Evolutionary conservation across 805 yeast genomes (phyloP).

Genomic region (Jamesozyma spencerorum): DNA sequence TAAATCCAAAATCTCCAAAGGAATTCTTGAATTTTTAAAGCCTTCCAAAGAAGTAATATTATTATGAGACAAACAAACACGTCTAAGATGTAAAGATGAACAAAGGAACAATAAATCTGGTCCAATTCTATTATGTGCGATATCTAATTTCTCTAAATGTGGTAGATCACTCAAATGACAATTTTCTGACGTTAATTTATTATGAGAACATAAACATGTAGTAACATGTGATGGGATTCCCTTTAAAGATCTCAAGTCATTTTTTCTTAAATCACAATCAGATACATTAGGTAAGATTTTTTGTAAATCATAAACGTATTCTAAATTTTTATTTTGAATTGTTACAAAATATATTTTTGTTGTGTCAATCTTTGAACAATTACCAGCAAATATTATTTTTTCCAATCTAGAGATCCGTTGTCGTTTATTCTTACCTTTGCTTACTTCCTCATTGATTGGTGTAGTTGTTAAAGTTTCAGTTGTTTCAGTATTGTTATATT

Average conservation of each 20-base stretch:
- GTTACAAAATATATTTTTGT: neutral
- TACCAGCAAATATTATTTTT: neutral
- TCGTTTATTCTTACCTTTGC: too few relatives aligned
- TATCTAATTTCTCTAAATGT: constrained; percentile 5
- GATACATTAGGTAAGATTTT: constrained; percentile 16
- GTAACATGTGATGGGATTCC: constrained; percentile 16
- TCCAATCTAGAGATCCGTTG: neutral
- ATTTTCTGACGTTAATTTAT: constrained; percentile 2
- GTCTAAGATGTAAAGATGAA: constrained; percentile 13
- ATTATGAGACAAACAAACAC: constrained; percentile 18
- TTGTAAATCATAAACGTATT: constrained; percentile 15
- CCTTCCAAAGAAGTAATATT: constrained; percentile 15
- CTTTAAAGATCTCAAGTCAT: constrained; percentile 17
- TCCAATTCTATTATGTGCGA: constrained; percentile 14
- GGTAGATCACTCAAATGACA: constrained; percentile 3
- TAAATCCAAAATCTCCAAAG: constrained; percentile 11
- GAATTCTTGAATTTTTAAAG: constrained; percentile 2
- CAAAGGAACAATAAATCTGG: constrained; percentile 11
- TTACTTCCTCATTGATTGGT: too few relatives aligned
- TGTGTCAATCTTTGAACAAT: neutral
- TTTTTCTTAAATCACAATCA: constrained; percentile 13
- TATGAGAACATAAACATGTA: constrained; percentile 3
- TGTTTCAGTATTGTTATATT: too few relatives aligned
- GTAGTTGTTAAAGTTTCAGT: too few relatives aligned
- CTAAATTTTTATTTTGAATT: constrained; percentile 6